phyloP scores from a whole-genome alignment of 2,329 filamentous ascomycete species.

The Cladosporium halotolerans region DNA sequence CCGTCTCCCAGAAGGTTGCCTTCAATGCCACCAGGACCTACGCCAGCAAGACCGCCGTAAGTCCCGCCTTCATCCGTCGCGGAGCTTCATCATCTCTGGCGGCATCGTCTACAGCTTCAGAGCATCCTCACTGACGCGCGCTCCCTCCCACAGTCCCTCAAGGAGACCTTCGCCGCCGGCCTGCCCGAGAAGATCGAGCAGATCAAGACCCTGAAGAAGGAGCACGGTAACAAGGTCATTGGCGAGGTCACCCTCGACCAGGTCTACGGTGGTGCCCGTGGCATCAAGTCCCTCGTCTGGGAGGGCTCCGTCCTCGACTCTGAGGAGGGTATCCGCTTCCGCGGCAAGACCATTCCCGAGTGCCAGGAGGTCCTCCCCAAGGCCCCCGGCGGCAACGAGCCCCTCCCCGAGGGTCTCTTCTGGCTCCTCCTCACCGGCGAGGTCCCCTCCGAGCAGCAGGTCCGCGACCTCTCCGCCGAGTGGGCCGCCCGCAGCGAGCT shows the following conservation, averaged over 20 bases:
- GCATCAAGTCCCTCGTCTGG: constrained; percentile 98
- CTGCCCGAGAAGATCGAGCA: constrained; percentile 96
- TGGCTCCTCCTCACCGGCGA: constrained; percentile 98
- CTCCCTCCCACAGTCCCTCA: constrained; percentile 63
- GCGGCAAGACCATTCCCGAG: constrained; percentile 98
- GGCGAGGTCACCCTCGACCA: constrained; percentile 99
- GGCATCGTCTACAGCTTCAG: background rate
- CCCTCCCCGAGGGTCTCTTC: constrained; percentile 97
- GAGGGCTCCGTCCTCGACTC: constrained; percentile 96
- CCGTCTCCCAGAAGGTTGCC: constrained; percentile 47
- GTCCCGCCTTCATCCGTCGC: constrained; percentile 18
- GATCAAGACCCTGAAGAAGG: constrained; percentile 98
- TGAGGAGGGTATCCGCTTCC: constrained; percentile 98
- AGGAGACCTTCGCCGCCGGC: constrained; percentile 96
- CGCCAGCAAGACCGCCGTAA: constrained; percentile 85
- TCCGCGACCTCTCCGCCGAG: constrained; percentile 94
- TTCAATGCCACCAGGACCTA: constrained; percentile 86
- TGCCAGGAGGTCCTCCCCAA: constrained; percentile 97
- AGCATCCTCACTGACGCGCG: background rate
- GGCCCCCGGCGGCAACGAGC: constrained; percentile 92
- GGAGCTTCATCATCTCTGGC: background rate
- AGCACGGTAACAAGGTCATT: constrained; percentile 89
- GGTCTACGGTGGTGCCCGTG: constrained; percentile 97
- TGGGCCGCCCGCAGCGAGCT: constrained; percentile 97
- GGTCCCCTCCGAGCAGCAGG: constrained; percentile 96